These are phyloP conservation scores for Cordia subcordata DNA, from an alignment of 257 asterid species.

Conservation along the genomic window DNA sequence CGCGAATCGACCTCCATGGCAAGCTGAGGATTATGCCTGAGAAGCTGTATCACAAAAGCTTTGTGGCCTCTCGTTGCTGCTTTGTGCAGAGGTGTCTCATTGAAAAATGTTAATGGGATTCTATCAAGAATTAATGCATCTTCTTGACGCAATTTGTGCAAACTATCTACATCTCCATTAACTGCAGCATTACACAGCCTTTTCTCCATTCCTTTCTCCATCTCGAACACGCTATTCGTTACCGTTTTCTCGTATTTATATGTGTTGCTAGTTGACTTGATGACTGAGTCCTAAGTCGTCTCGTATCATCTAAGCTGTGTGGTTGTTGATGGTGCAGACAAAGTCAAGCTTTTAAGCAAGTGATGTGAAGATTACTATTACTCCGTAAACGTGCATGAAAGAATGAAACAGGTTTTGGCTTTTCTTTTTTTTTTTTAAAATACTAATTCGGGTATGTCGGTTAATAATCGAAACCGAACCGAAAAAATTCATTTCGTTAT, in stretches of 20 bases:
- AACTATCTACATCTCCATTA: conserved; percentile 6
- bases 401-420: too few species aligned
- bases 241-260: neutral
- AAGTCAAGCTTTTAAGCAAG: too few species aligned
- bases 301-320: too few species aligned
- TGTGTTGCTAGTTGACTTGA: neutral
- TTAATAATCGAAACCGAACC: too few species aligned
- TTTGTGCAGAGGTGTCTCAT: conserved; percentile 41
- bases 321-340: too few species aligned
- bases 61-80: conserved; percentile 33
- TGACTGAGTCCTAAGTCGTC: too few species aligned
- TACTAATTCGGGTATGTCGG: too few species aligned
- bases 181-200: conserved; percentile 29
- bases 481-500: too few species aligned
- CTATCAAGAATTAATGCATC: conserved; percentile 34
- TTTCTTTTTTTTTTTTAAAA: too few species aligned
- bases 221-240: neutral
- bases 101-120: conserved; percentile 3
- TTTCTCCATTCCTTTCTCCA: too few species aligned
- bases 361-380: too few species aligned
- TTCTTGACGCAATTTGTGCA: conserved; percentile 16
- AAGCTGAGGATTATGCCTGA: conserved; percentile 16
- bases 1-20: conserved; percentile 25
- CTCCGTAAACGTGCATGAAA: too few species aligned
- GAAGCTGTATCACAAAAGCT: conserved; percentile 12